A percentile compares a stretch with the other conserved stretches of the same genome.
These are phyloP conservation scores for Diaporthe amygdali DNA, from an alignment of 2,329 filamentous ascomycete genomes.

Conservation along the genomic window DNA sequence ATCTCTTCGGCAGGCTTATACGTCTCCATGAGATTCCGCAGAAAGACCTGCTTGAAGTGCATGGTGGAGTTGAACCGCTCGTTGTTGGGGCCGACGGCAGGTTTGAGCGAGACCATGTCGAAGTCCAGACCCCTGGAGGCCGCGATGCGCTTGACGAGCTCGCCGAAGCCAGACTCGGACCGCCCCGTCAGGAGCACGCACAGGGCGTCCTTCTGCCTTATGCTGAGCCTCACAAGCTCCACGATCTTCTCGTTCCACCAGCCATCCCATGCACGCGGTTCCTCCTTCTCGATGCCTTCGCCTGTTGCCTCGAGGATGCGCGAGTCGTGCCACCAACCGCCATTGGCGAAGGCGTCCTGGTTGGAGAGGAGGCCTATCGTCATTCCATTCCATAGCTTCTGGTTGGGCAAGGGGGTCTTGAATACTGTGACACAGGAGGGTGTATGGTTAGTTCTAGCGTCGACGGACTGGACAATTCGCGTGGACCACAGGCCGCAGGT, in stretches of 20 bases:
- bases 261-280: constrained; percentile 82
- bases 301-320: constrained; percentile 87
- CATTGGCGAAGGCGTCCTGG: constrained; percentile 78
- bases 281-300: constrained; percentile 80
- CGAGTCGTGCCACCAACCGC: constrained; percentile 97
- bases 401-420: constrained; percentile 87
- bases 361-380: constrained; percentile 80
- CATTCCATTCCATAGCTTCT: constrained; percentile 80
- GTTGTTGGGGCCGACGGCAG: constrained; percentile 78
- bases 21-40: constrained; percentile 82
- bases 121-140: constrained; percentile 81
- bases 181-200: constrained; percentile 89
- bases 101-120: constrained; percentile 88
- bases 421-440: constrained; percentile 66
- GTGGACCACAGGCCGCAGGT: not conserved
- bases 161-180: constrained; percentile 76
- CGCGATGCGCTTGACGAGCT: constrained; percentile 82
- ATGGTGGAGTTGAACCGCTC: constrained; percentile 84
- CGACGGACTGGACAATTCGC: constrained; percentile 21
- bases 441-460: constrained; percentile 22
- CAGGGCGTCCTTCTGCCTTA: constrained; percentile 82
- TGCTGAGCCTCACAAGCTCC: constrained; percentile 79
- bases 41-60: constrained; percentile 88
- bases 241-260: constrained; percentile 97
- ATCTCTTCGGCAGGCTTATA: constrained; percentile 86